These are phyloP conservation scores for Pistacia vera DNA, from an alignment of 345 rosid species.

Conservation along the genomic window DNA sequence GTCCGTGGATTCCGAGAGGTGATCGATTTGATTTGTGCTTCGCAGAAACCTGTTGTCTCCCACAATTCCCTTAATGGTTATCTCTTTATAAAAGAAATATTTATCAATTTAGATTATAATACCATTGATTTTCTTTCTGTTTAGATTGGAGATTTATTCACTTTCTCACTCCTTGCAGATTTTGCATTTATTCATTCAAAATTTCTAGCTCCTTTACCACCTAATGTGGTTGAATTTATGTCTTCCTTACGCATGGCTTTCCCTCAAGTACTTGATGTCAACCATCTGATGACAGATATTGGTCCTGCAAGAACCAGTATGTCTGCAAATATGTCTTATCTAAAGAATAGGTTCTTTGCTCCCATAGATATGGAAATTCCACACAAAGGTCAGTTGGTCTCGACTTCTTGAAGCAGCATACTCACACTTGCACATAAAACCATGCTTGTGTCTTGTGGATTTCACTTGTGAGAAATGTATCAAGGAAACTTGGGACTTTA, in stretches of 20 bases:
- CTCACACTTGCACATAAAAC: neutral
- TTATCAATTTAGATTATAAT: slow-evolving; percentile 3
- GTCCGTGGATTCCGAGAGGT: slow-evolving; percentile 90
- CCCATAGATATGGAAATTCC: slow-evolving; percentile 71
- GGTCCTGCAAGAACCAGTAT: slow-evolving; percentile 50
- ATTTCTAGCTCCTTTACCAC: slow-evolving; percentile 78
- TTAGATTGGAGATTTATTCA: slow-evolving; percentile 10
- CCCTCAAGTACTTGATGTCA: slow-evolving; percentile 74
- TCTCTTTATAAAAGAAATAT: slow-evolving; percentile 27
- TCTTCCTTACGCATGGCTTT: slow-evolving; percentile 50
- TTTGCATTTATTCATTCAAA: slow-evolving; percentile 74
- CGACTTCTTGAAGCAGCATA: neutral
- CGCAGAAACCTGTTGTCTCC: slow-evolving; percentile 80
- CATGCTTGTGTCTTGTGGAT: neutral
- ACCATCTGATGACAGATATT: slow-evolving; percentile 62
- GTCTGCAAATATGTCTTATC: slow-evolving; percentile 50
- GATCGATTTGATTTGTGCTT: slow-evolving; percentile 86
- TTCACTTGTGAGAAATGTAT: neutral
- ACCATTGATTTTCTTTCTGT: slow-evolving; percentile 12
- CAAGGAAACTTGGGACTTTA: neutral
- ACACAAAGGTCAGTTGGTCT: slow-evolving; percentile 54
- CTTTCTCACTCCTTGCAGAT: slow-evolving; percentile 49
- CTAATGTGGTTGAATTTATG: slow-evolving; percentile 60
- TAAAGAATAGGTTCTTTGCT: slow-evolving; percentile 55
- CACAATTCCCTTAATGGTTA: slow-evolving; percentile 81